Percentiles rank a stretch among this genome's conserved stretches.
Conservation (phyloP, 345 rosid species). For the Linum trigynum region DNA sequence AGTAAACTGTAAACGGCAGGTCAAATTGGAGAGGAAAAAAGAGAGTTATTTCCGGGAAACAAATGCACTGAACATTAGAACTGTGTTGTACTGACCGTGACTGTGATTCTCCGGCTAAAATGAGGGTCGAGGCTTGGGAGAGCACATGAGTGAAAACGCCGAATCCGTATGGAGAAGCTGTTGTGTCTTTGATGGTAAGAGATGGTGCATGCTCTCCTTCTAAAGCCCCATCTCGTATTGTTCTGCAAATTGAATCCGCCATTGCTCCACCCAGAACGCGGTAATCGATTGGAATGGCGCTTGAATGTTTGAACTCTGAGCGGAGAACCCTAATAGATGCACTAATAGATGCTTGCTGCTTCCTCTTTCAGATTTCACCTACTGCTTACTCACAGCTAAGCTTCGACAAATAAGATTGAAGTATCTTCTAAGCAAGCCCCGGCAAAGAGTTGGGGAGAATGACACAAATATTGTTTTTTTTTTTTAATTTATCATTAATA, state of each 20-base stretch:
- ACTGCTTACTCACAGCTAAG: too few species aligned
- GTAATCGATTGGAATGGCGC: too few species aligned
- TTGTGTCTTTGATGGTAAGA: slow-evolving; percentile 61
- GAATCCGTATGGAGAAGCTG: slow-evolving; percentile 54
- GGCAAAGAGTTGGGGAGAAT: too few species aligned
- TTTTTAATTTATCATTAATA: too few species aligned
- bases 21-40: background rate
- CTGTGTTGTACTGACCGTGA: slow-evolving; percentile 35
- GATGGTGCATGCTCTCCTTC: slow-evolving; percentile 81
- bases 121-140: slow-evolving; percentile 44
- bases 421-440: too few species aligned
- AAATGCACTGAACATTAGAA: background rate
- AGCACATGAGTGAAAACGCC: slow-evolving; percentile 56
- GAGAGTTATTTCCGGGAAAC: background rate
- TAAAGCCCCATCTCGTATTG: slow-evolving; percentile 67
- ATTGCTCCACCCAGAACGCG: slow-evolving; percentile 11
- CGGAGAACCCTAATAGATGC: too few species aligned
- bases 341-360: too few species aligned
- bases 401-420: too few species aligned
- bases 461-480: too few species aligned
- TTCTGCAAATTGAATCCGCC: slow-evolving; percentile 73
- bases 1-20: too few species aligned
- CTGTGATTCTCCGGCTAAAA: slow-evolving; percentile 67
- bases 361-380: too few species aligned
- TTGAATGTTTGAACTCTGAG: too few species aligned